Percentiles rank a stretch among this genome's conserved stretches.
Conservation (phyloP, 805 yeast species). For the Candida vaughaniae region DNA sequence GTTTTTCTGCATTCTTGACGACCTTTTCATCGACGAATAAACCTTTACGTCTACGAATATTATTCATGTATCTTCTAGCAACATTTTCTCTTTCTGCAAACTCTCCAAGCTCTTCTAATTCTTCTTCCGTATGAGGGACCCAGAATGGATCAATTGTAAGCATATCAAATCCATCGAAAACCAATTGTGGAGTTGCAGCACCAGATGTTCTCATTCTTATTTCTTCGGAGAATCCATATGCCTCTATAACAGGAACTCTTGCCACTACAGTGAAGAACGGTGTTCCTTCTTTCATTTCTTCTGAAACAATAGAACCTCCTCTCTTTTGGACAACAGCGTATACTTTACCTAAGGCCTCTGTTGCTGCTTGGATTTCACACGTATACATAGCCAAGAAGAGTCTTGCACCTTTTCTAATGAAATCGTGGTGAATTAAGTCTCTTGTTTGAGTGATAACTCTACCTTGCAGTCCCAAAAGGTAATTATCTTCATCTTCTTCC, state of each 20-base stretch:
- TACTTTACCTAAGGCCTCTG: constrained; percentile 93
- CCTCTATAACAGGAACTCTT: constrained; percentile 87
- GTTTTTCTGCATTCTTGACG: constrained; percentile 90
- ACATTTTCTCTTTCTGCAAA: constrained; percentile 88
- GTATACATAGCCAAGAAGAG: constrained; percentile 88
- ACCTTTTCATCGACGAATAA: constrained; percentile 86
- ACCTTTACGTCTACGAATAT: constrained; percentile 83
- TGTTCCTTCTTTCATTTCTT: constrained; percentile 97
- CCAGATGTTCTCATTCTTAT: constrained; percentile 92
- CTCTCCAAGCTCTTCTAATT: constrained; percentile 89
- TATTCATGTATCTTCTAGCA: constrained; percentile 83
- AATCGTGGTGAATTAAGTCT: constrained; percentile 66
- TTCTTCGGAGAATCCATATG: constrained; percentile 95
- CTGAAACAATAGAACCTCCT: constrained; percentile 80
- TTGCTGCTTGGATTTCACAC: constrained; percentile 92
- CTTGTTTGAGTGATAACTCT: constrained; percentile 71
- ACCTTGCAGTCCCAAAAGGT: constrained; percentile 57
- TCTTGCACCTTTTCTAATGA: constrained; percentile 84
- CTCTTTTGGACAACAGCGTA: constrained; percentile 90
- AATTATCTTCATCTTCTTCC: constrained; percentile 21
- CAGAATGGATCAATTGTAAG: constrained; percentile 95
- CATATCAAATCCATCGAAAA: constrained; percentile 83
- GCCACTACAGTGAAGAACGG: constrained; percentile 91
- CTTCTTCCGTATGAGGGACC: constrained; percentile 98
- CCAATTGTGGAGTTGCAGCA: constrained; percentile 94